A percentile compares a stretch with the other conserved stretches of the same genome.
Evolutionary conservation across 192 early-diverging fungal species (phyloP).

Genomic region (Rhizoclosmatium sp.): DNA sequence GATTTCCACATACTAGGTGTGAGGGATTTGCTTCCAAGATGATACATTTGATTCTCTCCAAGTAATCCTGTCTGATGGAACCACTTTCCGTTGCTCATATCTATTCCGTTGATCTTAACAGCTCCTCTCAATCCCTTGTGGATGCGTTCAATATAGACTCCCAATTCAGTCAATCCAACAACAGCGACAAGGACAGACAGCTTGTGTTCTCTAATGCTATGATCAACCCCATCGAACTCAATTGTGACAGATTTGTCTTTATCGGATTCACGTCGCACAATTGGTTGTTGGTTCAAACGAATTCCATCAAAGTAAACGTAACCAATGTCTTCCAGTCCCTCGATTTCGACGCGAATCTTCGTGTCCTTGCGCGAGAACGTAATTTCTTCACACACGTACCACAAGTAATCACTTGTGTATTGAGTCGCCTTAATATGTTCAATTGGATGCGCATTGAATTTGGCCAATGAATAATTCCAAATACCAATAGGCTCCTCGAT

Average conservation of each 20-base stretch:
- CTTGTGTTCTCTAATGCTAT: slow-evolving; percentile 8
- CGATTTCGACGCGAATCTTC: background rate
- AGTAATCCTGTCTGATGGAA: slow-evolving; percentile 38
- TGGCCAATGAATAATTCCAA: background rate
- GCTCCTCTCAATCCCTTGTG: slow-evolving; percentile 40
- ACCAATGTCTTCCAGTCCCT: slow-evolving; percentile 23
- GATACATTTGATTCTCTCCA: slow-evolving; percentile 23
- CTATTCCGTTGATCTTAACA: slow-evolving; percentile 24
- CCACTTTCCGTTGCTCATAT: slow-evolving; percentile 38
- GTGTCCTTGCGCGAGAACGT: background rate
- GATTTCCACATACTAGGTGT: background rate
- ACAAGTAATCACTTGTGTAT: slow-evolving; percentile 52
- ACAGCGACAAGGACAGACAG: slow-evolving; percentile 27
- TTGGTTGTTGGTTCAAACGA: too few species aligned
- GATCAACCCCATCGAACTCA: background rate
- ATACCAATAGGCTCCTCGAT: slow-evolving; percentile 28
- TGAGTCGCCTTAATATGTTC: slow-evolving; percentile 43
- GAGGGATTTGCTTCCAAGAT: background rate
- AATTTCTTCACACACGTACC: slow-evolving; percentile 36
- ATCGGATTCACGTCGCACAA: background rate
- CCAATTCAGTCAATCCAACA: slow-evolving; percentile 34
- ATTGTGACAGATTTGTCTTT: background rate
- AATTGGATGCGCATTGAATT: slow-evolving; percentile 3
- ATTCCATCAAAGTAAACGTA: slow-evolving; percentile 37
- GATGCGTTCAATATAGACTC: slow-evolving; percentile 28